Conservation (phyloP, 2,329 filamentous ascomycete genomes). For the Neospermospora avenae region DNA sequence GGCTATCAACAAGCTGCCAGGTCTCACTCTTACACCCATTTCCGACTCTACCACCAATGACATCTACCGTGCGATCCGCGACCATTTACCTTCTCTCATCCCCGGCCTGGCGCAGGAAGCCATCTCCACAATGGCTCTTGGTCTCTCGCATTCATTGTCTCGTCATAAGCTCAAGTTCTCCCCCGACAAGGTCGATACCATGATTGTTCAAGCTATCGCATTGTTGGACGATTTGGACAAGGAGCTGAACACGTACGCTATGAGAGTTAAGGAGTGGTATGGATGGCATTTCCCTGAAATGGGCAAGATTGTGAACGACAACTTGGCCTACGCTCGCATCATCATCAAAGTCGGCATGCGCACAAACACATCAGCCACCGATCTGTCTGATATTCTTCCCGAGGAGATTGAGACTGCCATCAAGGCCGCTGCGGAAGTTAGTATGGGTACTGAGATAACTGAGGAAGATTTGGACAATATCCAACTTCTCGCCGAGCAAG, state of each 20-base stretch:
- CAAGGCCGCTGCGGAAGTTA: slow-evolving; percentile 92
- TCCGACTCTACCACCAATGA: slow-evolving; percentile 81
- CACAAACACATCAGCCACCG: slow-evolving; percentile 68
- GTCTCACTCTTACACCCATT: slow-evolving; percentile 79
- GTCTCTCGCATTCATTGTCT: slow-evolving; percentile 94
- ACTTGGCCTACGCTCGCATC: slow-evolving; percentile 86
- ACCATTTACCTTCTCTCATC: slow-evolving; percentile 85
- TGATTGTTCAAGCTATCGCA: slow-evolving; percentile 97
- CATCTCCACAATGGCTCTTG: slow-evolving; percentile 90
- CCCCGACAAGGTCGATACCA: slow-evolving; percentile 96
- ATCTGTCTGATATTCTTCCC: slow-evolving; percentile 86
- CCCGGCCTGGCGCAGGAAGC: slow-evolving; percentile 82
- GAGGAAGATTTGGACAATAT: slow-evolving; percentile 92
- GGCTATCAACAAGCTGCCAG: slow-evolving; percentile 87
- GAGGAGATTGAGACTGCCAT: slow-evolving; percentile 91
- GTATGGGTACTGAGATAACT: slow-evolving; percentile 97
- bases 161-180: slow-evolving; percentile 99
- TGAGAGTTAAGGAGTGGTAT: slow-evolving; percentile 99
- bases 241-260: slow-evolving; percentile 97
- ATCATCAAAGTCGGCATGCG: slow-evolving; percentile 89
- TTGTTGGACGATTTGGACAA: slow-evolving; percentile 96
- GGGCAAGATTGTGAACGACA: slow-evolving; percentile 96
- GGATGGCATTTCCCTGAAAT: slow-evolving; percentile 99
- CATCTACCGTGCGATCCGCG: slow-evolving; percentile 90
- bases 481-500: slow-evolving; percentile 85